Evolutionary conservation across 1,284 basidiomycete species (phyloP), one percentile per base, ranked within the genome.

Genomic region (Abortiporus biennis): DNA sequence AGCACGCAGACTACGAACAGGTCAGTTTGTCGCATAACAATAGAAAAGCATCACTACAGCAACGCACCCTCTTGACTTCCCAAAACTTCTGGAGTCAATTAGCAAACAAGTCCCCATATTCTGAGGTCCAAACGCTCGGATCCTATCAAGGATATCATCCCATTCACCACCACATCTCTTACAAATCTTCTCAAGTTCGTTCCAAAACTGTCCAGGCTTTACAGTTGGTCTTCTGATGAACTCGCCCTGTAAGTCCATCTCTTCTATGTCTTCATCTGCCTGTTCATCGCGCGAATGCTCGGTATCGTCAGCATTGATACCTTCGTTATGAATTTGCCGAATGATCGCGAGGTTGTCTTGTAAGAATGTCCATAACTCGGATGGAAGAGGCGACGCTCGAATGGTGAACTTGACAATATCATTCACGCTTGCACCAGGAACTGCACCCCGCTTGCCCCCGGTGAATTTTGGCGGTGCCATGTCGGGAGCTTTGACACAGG

Each of bases 41-140:
- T n/a, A 29, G 27, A 29, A 29, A 29, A 29, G 9, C 8, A 8
- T 29, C 27, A 29, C 27, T 8, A 29, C n/a, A 8, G 27, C 27
- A 9, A 9, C 8, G 8, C n/a, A 29, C 27, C 27, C n/a, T 29
- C n/a, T n/a, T n/a, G n/a, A n/a, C n/a, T n/a, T 5, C 6, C 21
- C n/a, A 34, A 34, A 3, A 15, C 12, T 42, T 37, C 19, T 33
- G 20, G 5, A 58, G 63, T 97, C 95, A 9, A 98, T 69, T 5
- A 99, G 66, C 12, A 99, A 56, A 59, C 95, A 97, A 3, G 90
- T 81, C 0, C 95, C 95, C 15, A 87, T 79, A 40, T 80, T 68
- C 49, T 88, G 85, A 0, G 96, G 95, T 0, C 96, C 96, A 62
- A 97, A 95, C 12, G 89, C 80, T 87, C 92, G 95, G 1, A 96